Evolutionary conservation across 805 yeast genomes (phyloP).

Genomic region (Wickerhamiella kurtzmanii): DNA sequence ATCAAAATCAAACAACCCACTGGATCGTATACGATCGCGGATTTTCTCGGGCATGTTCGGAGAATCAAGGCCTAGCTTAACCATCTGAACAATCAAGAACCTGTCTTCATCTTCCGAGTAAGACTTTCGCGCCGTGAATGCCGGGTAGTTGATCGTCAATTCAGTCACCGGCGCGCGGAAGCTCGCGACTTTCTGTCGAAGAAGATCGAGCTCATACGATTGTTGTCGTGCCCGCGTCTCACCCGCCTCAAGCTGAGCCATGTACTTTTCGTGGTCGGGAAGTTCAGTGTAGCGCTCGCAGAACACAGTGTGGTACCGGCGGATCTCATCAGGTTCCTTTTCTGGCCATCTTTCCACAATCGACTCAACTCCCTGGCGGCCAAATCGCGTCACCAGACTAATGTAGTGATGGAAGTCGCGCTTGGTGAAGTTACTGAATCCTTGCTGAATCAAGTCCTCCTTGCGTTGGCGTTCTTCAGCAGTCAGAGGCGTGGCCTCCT

Average conservation of each 20-base stretch:
- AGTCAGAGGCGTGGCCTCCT: conserved; percentile 63
- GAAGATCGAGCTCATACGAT: conserved; percentile 60
- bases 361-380: conserved; percentile 48
- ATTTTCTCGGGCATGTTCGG: conserved; percentile 65
- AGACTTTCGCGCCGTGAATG: conserved; percentile 51
- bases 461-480: conserved; percentile 57
- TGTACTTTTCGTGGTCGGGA: conserved; percentile 79
- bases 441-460: conserved; percentile 48
- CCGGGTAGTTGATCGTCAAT: conserved; percentile 56
- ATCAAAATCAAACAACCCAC: conserved; percentile 72
- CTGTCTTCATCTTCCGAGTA: conserved; percentile 85
- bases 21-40: conserved; percentile 52
- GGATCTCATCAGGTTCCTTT: conserved; percentile 64
- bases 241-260: conserved; percentile 72
- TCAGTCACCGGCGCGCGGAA: conserved; percentile 68
- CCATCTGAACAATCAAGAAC: conserved; percentile 62
- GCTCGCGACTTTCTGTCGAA: conserved; percentile 57
- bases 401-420: conserved; percentile 79
- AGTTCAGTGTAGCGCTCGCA: conserved; percentile 67
- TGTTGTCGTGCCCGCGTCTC: conserved; percentile 61
- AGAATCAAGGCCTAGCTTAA: conserved; percentile 64
- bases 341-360: conserved; percentile 50
- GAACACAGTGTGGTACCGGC: conserved; percentile 61
- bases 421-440: conserved; percentile 70
- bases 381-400: conserved; percentile 57